A percentile compares a stretch with the other conserved stretches of the same genome.
phyloP scores from a whole-genome alignment of 352 stramenopile genomes.

The Pythium utonaiense region DNA sequence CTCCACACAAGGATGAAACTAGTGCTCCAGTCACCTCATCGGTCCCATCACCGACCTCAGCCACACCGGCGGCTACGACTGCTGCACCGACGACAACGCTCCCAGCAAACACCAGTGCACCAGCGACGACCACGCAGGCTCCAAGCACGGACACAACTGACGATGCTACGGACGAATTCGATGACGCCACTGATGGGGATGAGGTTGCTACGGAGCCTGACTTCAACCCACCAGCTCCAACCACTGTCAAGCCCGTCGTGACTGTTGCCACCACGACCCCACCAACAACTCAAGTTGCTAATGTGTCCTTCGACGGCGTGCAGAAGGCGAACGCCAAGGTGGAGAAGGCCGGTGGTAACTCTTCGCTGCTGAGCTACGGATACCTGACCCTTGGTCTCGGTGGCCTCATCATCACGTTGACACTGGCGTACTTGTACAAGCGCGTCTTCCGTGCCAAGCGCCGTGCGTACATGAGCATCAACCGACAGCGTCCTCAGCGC shows the following conservation, averaged over 20 bases:
- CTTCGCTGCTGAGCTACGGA: constrained; percentile 52
- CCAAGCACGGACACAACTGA: constrained; percentile 10
- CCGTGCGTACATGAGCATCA: constrained; percentile 75
- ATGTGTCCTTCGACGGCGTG: constrained; percentile 3
- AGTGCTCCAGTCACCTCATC: neutral
- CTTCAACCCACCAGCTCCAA: neutral
- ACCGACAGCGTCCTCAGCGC: constrained; percentile 35
- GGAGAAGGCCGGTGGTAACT: constrained; percentile 15
- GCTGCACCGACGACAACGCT: neutral
- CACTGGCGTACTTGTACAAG: constrained; percentile 63
- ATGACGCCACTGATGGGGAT: constrained; percentile 17
- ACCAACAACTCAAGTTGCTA: neutral
- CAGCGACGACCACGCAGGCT: neutral
- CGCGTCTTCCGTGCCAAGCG: constrained; percentile 57
- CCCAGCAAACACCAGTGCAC: neutral
- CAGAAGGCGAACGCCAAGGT: constrained; percentile 25
- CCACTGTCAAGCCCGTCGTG: neutral
- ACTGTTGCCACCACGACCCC: neutral
- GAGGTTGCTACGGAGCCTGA: constrained; percentile 25
- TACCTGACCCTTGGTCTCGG: constrained; percentile 65
- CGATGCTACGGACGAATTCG: constrained; percentile 17
- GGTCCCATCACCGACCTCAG: neutral
- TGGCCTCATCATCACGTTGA: constrained; percentile 54
- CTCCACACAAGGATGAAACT: neutral
- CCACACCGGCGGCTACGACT: neutral